Conservation (phyloP, 108 stramenopile genomes). For the Seminavis robusta region DNA sequence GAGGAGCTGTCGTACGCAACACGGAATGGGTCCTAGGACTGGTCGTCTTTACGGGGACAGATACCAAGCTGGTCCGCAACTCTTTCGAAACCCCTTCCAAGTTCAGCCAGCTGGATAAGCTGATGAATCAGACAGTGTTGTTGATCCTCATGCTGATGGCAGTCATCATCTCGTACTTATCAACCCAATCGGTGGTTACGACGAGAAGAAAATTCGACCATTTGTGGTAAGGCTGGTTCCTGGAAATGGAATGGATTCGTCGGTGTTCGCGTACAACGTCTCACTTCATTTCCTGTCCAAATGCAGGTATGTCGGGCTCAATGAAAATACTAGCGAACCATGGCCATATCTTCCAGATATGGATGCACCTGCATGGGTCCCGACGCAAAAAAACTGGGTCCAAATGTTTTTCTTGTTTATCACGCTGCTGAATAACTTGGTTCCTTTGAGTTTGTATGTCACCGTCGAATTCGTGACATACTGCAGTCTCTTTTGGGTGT, state of each 20-base stretch:
- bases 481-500: conserved; percentile 68
- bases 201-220: conserved; percentile 38
- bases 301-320: conserved; percentile 49
- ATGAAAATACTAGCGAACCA: conserved; percentile 31
- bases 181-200: conserved; percentile 28
- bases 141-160: conserved; percentile 85
- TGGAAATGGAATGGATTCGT: too few relatives aligned
- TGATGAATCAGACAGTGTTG: conserved; percentile 77
- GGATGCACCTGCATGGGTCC: conserved; percentile 47
- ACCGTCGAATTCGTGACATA: conserved; percentile 79
- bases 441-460: conserved; percentile 90
- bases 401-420: conserved; percentile 75
- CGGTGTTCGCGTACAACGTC: background rate
- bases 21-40: conserved; percentile 95
- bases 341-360: conserved; percentile 81
- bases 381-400: conserved; percentile 49
- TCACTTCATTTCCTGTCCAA: background rate
- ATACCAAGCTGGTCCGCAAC: conserved; percentile 93
- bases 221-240: conserved; percentile 58
- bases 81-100: conserved; percentile 89
- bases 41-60: conserved; percentile 92
- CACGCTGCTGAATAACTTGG: conserved; percentile 83
- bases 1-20: conserved; percentile 93
- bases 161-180: conserved; percentile 43
- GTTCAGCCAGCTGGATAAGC: conserved; percentile 84